Base-by-base conservation (phyloP, 1,139 yeast species). In the Nakaseomyces sp. region DNA sequence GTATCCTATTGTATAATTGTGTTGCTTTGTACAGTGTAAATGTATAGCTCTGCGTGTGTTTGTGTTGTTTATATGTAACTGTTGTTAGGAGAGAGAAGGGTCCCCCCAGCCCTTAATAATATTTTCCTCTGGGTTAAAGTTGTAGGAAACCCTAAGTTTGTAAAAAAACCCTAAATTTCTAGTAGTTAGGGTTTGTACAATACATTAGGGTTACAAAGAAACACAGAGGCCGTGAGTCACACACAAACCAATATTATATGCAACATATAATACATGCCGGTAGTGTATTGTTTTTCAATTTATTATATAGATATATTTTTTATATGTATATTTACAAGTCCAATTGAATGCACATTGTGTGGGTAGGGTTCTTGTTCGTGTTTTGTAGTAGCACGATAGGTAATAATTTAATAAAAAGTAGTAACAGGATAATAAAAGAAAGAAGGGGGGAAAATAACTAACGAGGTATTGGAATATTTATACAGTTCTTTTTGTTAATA, bases 301-400 rank as follows among this genome's bases (percentile, higher is more conserved):
- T 30, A 8, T 17, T 18, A 18, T 32, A 18, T 4, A 19, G 17
- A 19, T 17, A 32, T 26, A 18, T 2, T 10, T 8, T 32, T 4
- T 19, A 18, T 19, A 32, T 8, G 13, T 17, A 17, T 32, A 32
- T 32, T 32, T 32, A 32, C 36, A 32, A 32, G 36, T 10, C 24
- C 36, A 18, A 17, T 18, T 32, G 32, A 15, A 32, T 32, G 36
- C 36, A 32, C 36, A 32, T 32, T 32, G 17, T 24, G 22, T 9
- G 7, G 17, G 22, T 17, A 8, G 22, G 13, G 29, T 10, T 29
- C 2, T 13, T 5, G 17, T 29, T 29, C 15, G 5, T 29, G 32
- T 6, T 10, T 15, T 29, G 13, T 15, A 29, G 6, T 29, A 15
- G 32, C 13, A 26, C 29, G 13, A 26, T n/a, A 26, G 7, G 12